These are phyloP conservation scores for Colletotrichum sp. DNA, from an alignment of 2,329 filamentous ascomycete genomes.

Conservation along the genomic window DNA sequence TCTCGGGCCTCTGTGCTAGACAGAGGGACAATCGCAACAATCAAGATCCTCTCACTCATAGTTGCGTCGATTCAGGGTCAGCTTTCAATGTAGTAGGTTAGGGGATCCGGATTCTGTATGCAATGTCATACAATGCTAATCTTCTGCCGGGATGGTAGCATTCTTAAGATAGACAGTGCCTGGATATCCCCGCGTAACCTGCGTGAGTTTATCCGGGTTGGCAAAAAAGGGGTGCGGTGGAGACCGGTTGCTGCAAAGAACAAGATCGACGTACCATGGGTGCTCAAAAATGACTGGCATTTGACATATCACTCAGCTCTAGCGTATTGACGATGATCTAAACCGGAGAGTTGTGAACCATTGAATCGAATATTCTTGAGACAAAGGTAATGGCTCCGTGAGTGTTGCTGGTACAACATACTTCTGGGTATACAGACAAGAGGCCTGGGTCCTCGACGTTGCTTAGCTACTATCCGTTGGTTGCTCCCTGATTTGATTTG, in stretches of 20 bases:
- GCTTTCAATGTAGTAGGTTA: background rate
- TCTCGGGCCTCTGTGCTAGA: background rate
- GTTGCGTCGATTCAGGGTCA: background rate
- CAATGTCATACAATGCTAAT: background rate
- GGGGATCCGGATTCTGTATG: background rate
- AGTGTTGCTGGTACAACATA: background rate
- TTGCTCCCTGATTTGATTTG: background rate
- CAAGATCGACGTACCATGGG: background rate
- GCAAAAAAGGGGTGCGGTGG: background rate
- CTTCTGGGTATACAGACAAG: background rate
- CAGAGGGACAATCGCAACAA: background rate
- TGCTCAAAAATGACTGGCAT: background rate
- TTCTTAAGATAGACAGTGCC: background rate
- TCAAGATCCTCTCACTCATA: background rate
- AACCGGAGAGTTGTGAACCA: background rate
- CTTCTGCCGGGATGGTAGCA: background rate
- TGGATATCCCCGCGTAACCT: background rate
- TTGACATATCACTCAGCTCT: fast-evolving
- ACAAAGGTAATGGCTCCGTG: background rate
- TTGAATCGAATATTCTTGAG: background rate
- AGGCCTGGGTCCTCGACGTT: background rate
- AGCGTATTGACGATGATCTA: background rate
- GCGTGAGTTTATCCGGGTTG: background rate
- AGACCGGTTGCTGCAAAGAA: background rate
- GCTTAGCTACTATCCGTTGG: background rate